Evolutionary conservation across 495 filamentous ascomycete genomes (phyloP), one percentile per base, ranked within the genome.

Genomic region (Daldinia bambusicola): DNA sequence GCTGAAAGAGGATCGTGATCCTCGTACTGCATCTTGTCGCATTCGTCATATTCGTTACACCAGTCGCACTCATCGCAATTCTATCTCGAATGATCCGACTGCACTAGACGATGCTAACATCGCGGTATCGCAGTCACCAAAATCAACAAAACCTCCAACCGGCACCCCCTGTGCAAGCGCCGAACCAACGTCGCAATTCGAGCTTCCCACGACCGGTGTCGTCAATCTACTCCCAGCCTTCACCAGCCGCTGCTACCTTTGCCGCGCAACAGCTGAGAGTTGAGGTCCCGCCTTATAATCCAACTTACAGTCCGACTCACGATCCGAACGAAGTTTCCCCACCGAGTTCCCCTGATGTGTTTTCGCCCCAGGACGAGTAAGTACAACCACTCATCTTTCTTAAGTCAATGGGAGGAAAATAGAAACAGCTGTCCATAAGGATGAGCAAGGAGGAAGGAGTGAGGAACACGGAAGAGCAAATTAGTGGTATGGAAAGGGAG

Each of bases 331-430:
- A 81, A 20, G 79, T 84, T 75, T 84, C 82, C 37, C 83, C 83
- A 53, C 83, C 83, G 9, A 84, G 83, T 77, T 84, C 83, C 45
- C 82, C 83, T 38, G 83, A 84, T 74, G 74, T 75, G 18, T 70
- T 69, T 16, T 74, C 72, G 20, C 69, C 69, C 5, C 76, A 67
- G 50, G 68, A 77, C 61, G 69, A 67, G 78, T 80, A 75, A 77
- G 78, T 74, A 37, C 67, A 55, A 62, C 50, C 37, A 43, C 64
- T 66, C 34, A 26, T 61, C 66, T 62, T 48, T 61, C 43, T 63
- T 38, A 67, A 30, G 26, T n/a, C 48, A 12, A 16, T n/a, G 10
- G 14, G 32, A 60, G 22, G 7, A 32, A 10, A 66, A 26, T 51
- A 50, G 59, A 48, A 65, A 55, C 40, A 22, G 45, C 48, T 16